These are phyloP conservation scores for Globisporangium alternatum DNA, from an alignment of 352 stramenopile genomes.

Conservation along the genomic window DNA sequence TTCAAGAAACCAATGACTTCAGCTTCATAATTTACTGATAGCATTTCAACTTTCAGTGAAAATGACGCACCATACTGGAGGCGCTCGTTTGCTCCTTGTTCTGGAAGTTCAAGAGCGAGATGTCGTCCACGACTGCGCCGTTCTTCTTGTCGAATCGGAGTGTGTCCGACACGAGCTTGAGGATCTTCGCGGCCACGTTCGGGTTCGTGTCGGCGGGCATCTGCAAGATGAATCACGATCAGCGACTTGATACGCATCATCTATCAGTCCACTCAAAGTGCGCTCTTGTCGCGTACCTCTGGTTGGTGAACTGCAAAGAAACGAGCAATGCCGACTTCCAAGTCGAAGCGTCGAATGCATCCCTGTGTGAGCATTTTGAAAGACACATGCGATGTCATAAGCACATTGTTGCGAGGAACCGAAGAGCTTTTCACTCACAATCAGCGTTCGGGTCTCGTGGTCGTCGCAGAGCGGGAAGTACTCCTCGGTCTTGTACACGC, in stretches of 20 bases:
- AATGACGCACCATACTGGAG: slow-evolving; percentile 39
- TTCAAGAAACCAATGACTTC: neutral
- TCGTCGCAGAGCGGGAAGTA: slow-evolving; percentile 80
- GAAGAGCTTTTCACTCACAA: slow-evolving; percentile 28
- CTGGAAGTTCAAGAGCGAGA: slow-evolving; percentile 72
- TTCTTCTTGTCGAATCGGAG: slow-evolving; percentile 68
- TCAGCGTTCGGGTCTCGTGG: slow-evolving; percentile 39
- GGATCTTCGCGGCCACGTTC: slow-evolving; percentile 61
- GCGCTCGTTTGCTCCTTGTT: slow-evolving; percentile 43
- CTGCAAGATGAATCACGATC: slow-evolving; percentile 18
- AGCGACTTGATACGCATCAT: neutral
- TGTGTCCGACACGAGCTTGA: slow-evolving; percentile 72
- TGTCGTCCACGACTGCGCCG: slow-evolving; percentile 54
- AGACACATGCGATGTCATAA: neutral
- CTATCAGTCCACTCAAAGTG: neutral
- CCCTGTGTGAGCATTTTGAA: slow-evolving; percentile 27
- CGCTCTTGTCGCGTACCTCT: slow-evolving; percentile 27
- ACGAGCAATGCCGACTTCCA: slow-evolving; percentile 73
- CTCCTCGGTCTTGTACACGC: slow-evolving; percentile 68
- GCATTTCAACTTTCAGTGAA: neutral
- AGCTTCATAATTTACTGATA: neutral
- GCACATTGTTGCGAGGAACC: neutral
- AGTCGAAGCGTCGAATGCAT: slow-evolving; percentile 66
- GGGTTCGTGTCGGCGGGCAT: slow-evolving; percentile 57
- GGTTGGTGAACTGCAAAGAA: slow-evolving; percentile 69